Percentiles rank a stretch among this genome's conserved stretches.
phyloP scores from a whole-genome alignment of 768 basidiomycete species.

The Suillus lakei region DNA sequence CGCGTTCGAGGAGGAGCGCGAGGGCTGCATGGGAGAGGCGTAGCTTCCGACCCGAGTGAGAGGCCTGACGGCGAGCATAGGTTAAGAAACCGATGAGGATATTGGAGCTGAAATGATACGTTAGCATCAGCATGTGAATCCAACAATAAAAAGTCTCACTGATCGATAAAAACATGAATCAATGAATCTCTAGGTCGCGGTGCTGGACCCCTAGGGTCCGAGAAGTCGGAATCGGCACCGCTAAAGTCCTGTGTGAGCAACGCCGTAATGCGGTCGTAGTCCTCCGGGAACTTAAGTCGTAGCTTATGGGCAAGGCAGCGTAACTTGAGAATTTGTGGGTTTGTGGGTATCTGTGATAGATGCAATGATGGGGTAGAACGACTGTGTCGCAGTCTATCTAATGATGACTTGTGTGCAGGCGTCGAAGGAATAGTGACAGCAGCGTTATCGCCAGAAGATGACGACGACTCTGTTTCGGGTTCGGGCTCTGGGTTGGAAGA shows the following conservation, averaged over 20 bases:
- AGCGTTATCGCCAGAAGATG: conserved; percentile 32
- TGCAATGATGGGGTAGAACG: conserved; percentile 53
- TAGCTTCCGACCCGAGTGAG: conserved; percentile 40
- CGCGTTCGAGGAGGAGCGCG: conserved; percentile 80
- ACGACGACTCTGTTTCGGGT: conserved; percentile 29
- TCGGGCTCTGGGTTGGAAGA: conserved; percentile 25
- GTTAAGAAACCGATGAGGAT: conserved; percentile 84
- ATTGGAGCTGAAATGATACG: conserved; percentile 65
- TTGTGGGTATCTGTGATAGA: conserved; percentile 44
- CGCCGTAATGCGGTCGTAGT: conserved; percentile 40
- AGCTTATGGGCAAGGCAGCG: conserved; percentile 61
- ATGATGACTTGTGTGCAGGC: conserved; percentile 26
- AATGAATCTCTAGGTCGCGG: conserved; percentile 35
- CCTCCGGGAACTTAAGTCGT: conserved; percentile 59
- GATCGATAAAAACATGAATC: conserved; percentile 49
- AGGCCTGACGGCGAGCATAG: conserved; percentile 62
- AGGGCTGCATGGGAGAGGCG: conserved; percentile 81
- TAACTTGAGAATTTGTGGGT: conserved; percentile 53
- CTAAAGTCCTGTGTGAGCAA: conserved; percentile 40
- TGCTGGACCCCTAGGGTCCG: conserved; percentile 39
- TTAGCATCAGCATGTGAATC: not conserved
- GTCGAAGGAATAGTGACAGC: conserved; percentile 31
- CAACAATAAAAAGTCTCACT: conserved; percentile 37
- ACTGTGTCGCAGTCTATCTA: conserved; percentile 43
- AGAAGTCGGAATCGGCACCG: conserved; percentile 39